Conservation (phyloP, 202 grass and related monocot species). For the Cymbopogon flexuosus region DNA sequence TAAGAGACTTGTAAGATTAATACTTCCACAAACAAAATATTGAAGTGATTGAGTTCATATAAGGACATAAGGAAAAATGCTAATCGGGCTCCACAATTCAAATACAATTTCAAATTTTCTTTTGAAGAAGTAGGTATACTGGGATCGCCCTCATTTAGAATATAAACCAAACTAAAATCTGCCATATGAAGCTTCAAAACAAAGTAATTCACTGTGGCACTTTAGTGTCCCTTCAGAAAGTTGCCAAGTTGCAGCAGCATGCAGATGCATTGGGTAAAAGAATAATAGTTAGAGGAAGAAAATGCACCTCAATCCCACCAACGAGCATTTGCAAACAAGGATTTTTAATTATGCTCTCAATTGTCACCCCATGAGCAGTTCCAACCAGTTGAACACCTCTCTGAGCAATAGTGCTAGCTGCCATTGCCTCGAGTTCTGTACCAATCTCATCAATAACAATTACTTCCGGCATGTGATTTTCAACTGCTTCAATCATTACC, state of each 20-base stretch:
- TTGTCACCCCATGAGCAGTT: conserved; percentile 94
- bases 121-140: not conserved
- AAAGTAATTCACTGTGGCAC: not conserved
- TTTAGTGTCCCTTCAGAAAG: conserved; percentile 16
- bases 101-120: too few relatives aligned
- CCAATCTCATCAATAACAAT: conserved; percentile 99
- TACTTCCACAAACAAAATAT: conserved; percentile 6
- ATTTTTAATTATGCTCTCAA: conserved; percentile 96
- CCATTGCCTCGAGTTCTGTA: conserved; percentile 90
- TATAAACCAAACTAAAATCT: not conserved
- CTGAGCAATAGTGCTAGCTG: conserved; percentile 96
- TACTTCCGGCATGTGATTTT: conserved; percentile 99
- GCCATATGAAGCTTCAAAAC: not conserved
- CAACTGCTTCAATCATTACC: conserved; percentile 99
- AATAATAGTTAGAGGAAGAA: conserved; percentile 1
- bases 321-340: conserved; percentile 91
- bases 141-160: not conserved
- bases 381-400: conserved; percentile 96
- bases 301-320: conserved; percentile 88
- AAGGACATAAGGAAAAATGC: conserved; percentile 2
- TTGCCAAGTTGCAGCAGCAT: conserved; percentile 7
- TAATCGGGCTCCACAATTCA: not conserved
- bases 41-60: not conserved
- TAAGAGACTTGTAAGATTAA: conserved; percentile 12
- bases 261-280: not conserved